Evolutionary conservation across 169 alveolate species (phyloP).

Genomic region (Cyclospora cayetanensis): DNA sequence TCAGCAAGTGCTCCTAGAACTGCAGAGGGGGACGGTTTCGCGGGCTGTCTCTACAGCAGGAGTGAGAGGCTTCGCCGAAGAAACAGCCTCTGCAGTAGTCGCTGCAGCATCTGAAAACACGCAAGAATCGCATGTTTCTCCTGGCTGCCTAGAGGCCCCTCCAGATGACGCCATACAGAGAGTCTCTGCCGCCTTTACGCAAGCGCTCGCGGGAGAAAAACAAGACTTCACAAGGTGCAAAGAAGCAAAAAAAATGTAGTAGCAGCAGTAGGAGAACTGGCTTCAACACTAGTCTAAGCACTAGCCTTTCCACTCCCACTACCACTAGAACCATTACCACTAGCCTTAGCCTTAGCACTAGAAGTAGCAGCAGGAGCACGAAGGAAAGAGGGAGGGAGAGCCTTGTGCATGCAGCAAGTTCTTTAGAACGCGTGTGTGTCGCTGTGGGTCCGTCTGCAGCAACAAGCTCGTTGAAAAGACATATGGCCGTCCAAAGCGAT

Average conservation of each 20-base stretch:
- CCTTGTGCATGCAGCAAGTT: no score
- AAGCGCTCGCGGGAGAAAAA: neutral
- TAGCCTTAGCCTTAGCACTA: no score
- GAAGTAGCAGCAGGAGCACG: neutral
- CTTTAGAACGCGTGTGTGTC: neutral
- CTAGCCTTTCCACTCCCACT: no score
- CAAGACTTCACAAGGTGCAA: neutral
- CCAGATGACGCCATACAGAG: neutral
- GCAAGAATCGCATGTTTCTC: neutral
- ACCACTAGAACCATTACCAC: no score
- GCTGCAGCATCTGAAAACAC: neutral
- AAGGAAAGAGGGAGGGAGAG: no score
- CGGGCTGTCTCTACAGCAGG: neutral
- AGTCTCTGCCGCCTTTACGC: neutral
- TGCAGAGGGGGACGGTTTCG: neutral
- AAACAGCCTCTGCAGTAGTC: neutral
- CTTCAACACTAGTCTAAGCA: no score
- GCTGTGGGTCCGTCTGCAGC: neutral
- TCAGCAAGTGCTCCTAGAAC: neutral
- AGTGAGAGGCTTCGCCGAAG: neutral
- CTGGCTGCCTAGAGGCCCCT: neutral
- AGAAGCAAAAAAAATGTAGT: neutral
- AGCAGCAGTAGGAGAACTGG: no score
- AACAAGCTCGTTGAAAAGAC: neutral
- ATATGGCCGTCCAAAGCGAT: neutral